These are phyloP conservation scores for Boletus pseudopeckii DNA, from an alignment of 768 basidiomycete genomes.

Conservation along the genomic window DNA sequence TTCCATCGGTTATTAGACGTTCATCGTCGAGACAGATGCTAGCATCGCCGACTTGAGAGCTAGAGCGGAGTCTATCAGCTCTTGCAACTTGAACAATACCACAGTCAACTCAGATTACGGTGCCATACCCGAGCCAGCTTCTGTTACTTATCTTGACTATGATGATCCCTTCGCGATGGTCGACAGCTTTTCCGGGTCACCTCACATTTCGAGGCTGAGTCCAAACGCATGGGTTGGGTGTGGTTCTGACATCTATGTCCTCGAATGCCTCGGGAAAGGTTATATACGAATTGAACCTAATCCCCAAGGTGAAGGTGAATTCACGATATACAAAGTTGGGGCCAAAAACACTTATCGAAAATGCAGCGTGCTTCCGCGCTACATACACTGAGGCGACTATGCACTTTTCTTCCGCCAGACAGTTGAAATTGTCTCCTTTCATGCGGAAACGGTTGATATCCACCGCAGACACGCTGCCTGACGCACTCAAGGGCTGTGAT, in stretches of 20 bases:
- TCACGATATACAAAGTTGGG: background rate
- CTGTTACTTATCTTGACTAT: slow-evolving; percentile 72
- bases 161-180: slow-evolving; percentile 68
- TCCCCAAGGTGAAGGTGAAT: slow-evolving; percentile 35
- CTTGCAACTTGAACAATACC: slow-evolving; percentile 3
- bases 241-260: slow-evolving; percentile 64
- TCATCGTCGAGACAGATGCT: slow-evolving; percentile 41
- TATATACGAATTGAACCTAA: slow-evolving; percentile 58
- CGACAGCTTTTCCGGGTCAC: slow-evolving; percentile 46
- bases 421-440: slow-evolving; percentile 51
- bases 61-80: slow-evolving; percentile 28
- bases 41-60: slow-evolving; percentile 47
- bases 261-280: slow-evolving; percentile 73
- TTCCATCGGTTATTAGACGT: background rate
- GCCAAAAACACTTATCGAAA: slow-evolving; percentile 3
- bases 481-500: slow-evolving; percentile 67
- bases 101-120: slow-evolving; percentile 19
- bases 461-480: slow-evolving; percentile 50
- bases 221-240: slow-evolving; percentile 77
- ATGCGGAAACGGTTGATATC: slow-evolving; percentile 50
- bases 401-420: slow-evolving; percentile 41
- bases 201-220: slow-evolving; percentile 55
- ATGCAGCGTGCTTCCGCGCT: slow-evolving; percentile 42
- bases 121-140: slow-evolving; percentile 51
- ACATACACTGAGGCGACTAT: slow-evolving; percentile 52